Percentiles rank a stretch among this genome's conserved stretches.
phyloP scores from a whole-genome alignment of 2,329 filamentous ascomycete genomes.

The Fusarium lyarnte region DNA sequence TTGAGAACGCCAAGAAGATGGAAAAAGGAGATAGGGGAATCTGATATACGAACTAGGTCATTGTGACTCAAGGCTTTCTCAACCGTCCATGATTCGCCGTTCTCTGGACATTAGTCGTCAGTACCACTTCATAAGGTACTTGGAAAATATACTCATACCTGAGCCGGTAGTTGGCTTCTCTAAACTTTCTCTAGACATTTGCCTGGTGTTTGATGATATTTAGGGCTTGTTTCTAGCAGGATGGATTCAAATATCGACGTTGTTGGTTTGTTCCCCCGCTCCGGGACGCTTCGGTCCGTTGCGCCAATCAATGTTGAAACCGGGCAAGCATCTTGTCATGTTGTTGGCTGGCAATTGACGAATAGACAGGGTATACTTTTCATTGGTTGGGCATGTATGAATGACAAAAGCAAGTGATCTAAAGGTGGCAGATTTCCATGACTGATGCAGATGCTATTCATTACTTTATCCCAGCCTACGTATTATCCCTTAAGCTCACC shows the following conservation, averaged over 20 bases:
- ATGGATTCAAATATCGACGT: neutral
- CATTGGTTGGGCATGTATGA: neutral
- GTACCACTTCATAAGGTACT: neutral
- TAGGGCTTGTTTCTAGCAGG: neutral
- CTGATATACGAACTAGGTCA: slow-evolving; percentile 65
- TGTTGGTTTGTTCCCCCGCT: slow-evolving; percentile 15
- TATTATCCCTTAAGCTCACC: neutral
- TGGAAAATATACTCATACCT: neutral
- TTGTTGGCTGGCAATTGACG: neutral
- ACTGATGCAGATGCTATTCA: neutral
- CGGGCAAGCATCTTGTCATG: neutral
- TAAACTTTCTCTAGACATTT: slow-evolving; percentile 7
- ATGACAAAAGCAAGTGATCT: neutral
- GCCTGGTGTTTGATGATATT: neutral
- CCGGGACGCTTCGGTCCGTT: slow-evolving; percentile 16
- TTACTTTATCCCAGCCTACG: neutral
- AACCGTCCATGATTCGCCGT: slow-evolving; percentile 57
- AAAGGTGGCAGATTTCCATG: neutral
- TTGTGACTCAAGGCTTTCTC: slow-evolving; percentile 68
- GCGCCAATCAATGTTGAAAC: neutral
- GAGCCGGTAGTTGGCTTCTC: neutral
- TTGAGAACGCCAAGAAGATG: slow-evolving; percentile 93
- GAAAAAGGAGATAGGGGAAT: slow-evolving; percentile 88
- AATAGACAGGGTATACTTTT: neutral
- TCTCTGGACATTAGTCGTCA: slow-evolving; percentile 6